Base-by-base conservation (phyloP, 257 asterid species). In the Cinchona pubescens region DNA sequence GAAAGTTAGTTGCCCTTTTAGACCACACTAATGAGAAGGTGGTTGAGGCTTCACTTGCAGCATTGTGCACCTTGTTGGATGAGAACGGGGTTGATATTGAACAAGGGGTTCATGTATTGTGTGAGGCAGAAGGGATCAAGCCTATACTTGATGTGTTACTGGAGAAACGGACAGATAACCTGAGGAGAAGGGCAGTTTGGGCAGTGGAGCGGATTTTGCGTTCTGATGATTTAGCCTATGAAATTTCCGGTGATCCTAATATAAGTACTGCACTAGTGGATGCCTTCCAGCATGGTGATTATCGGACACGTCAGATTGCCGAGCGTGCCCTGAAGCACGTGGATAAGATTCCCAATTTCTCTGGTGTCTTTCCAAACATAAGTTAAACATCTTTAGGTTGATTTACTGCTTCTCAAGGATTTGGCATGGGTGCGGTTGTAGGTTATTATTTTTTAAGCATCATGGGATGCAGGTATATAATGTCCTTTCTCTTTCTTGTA, bases 11-110 rank as follows among this genome's bases (percentile, higher is more conserved):
- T 61, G 93, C 96, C 66, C 92, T 94, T 61, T 82, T 90, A 61
- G 99, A 94, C 85, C 99, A 92, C 82, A 87, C 85, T 6, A 92
- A 86, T 32, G 99, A 90, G 60, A 84, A 79, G 65, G 97, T 94
- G 63, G 93, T 94, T 27, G 99, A 94, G 84, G 96, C 97, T 1
- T 87, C 99, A 1, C 91, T 94, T 30, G 96, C 96, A 51, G 99
- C 97, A 43, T 76, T 94, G 29, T 88, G 91, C 71, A 88, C 97
- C 6, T 72, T 94, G 80, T 53, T 94, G 78, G 97, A 94, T 21
- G 99, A 94, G n/a, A n/a, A n/a, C 55, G 97, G 85, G 67, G 97
- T 94, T 5, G 88, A 84, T 40, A 83, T 90, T 7, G 97, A 88
- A 23, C 85, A 85, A 79, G 99, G 99, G 18, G 93, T 92, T 67